Conservation (phyloP, 179 eudicot species). For the Actinidia polygama region DNA sequence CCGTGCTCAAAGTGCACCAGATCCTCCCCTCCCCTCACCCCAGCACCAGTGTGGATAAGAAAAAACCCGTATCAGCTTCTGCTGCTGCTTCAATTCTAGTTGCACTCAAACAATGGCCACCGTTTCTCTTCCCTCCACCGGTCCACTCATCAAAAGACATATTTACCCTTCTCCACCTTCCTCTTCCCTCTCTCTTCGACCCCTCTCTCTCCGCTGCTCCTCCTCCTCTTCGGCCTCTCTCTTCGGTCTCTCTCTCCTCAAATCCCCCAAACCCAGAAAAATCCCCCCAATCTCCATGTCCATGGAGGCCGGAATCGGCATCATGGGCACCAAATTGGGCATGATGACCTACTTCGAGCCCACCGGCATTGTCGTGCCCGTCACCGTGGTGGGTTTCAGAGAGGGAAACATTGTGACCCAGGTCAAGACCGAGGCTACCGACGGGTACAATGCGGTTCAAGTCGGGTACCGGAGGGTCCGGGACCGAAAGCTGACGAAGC, state of each 20-base stretch:
- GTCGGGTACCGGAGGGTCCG: conserved; percentile 87
- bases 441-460: conserved; percentile 88
- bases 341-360: conserved; percentile 88
- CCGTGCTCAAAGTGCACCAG: neutral
- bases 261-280: conserved; percentile 15
- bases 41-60: conserved; percentile 13
- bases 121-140: conserved; percentile 1
- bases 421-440: conserved; percentile 84
- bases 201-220: neutral
- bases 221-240: conserved; percentile 26
- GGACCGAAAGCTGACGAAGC: conserved; percentile 80
- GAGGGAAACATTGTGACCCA: conserved; percentile 99
- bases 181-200: neutral
- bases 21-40: no score
- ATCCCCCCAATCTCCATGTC: conserved; percentile 35
- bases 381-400: conserved; percentile 85
- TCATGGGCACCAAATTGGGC: conserved; percentile 90
- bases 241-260: conserved; percentile 14
- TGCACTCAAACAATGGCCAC: conserved; percentile 9
- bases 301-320: conserved; percentile 84
- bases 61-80: neutral
- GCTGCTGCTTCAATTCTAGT: neutral
- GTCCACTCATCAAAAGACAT: neutral
- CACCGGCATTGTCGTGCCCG: conserved; percentile 77
- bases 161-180: neutral